Evolutionary conservation across 2,329 filamentous ascomycete species (phyloP), one percentile per base, ranked within the genome.

Genomic region (Neofusicoccum parvum): DNA sequence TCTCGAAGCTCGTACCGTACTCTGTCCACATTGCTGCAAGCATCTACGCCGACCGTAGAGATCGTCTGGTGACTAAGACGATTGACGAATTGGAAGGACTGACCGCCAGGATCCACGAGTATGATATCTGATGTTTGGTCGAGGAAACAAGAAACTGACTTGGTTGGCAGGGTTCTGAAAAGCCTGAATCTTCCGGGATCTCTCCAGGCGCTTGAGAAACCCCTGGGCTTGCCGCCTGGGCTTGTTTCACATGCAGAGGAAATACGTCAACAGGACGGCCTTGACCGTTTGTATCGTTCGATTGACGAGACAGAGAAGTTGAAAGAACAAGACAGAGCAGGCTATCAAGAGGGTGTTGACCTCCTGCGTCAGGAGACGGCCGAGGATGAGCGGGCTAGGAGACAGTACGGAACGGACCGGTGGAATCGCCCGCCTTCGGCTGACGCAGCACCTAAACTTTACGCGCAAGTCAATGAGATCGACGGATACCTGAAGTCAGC

Each of bases 11-110:
- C 1, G 95, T 99, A 0, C 95, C 95, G 0, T 98, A 97, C 75
- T 93, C 94, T 0, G 95, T 98, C 0, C 95, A 99, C 73, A 87
- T 98, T 56, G 95, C 95, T 7, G 92, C 94, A 1, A 97, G 92
- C 54, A 97, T 98, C 39, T 99, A 99, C 74, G 93, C 93, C 64
- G 94, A 98, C 74, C 87, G 94, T 14, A 86, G 94, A 65, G 94
- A 99, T 76, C 87, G 93, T n/a, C 82, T 97, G 66, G 90, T 99
- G 49, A 96, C 95, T 74, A 91, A 92, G 70, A 91, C 87, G 59
- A 90, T 97, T 56, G 88, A 90, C 32, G 90, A 96, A 73, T 81
- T 98, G 4, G 94, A 98, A 71, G 85, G 83, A 0, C 84, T 98
- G 70, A 97, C 92, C 0, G 88, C 90, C 66, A 88, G 89, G 68